Evolutionary conservation across 176 grass and related monocot species (phyloP).

Genomic region (Pontederia crassipes): DNA sequence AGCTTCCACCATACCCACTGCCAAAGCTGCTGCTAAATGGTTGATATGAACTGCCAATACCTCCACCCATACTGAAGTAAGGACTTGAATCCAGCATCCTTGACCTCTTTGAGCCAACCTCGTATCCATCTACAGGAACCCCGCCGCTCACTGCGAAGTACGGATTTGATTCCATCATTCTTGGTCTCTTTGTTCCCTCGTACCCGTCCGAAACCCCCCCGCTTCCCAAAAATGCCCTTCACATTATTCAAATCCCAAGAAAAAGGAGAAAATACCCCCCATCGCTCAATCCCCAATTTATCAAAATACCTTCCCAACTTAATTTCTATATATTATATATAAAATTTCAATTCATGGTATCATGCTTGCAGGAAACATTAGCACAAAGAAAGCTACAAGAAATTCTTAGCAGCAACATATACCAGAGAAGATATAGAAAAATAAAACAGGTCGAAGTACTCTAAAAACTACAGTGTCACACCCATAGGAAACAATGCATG

Average conservation of each 20-base stretch:
- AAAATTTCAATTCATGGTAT: neutral
- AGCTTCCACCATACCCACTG: conserved; percentile 29
- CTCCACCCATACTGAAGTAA: conserved; percentile 37
- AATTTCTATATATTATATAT: neutral
- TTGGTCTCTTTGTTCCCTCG: conserved; percentile 92
- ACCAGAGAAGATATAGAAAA: too few relatives aligned
- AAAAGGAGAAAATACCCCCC: conserved; percentile 65
- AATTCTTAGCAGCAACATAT: too few relatives aligned
- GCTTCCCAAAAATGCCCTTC: conserved; percentile 86
- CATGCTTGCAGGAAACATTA: neutral
- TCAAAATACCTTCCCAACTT: conserved; percentile 40
- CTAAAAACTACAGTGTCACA: too few relatives aligned
- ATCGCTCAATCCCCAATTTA: conserved; percentile 77
- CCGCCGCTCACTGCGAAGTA: conserved; percentile 91
- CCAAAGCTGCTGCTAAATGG: conserved; percentile 30
- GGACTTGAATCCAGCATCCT: conserved; percentile 53
- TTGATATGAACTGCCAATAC: conserved; percentile 38
- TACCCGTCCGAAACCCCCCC: conserved; percentile 89
- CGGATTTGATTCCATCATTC: conserved; percentile 99
- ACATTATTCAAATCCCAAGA: conserved; percentile 65
- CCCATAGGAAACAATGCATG: too few relatives aligned
- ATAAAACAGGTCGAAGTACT: too few relatives aligned
- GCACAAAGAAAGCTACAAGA: neutral
- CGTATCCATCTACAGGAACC: conserved; percentile 33
- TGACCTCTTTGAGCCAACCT: conserved; percentile 48